Percentiles rank a stretch among this genome's conserved stretches.
Conservation (phyloP, 2,329 filamentous ascomycete species). For the Rhynchosporium agropyri region DNA sequence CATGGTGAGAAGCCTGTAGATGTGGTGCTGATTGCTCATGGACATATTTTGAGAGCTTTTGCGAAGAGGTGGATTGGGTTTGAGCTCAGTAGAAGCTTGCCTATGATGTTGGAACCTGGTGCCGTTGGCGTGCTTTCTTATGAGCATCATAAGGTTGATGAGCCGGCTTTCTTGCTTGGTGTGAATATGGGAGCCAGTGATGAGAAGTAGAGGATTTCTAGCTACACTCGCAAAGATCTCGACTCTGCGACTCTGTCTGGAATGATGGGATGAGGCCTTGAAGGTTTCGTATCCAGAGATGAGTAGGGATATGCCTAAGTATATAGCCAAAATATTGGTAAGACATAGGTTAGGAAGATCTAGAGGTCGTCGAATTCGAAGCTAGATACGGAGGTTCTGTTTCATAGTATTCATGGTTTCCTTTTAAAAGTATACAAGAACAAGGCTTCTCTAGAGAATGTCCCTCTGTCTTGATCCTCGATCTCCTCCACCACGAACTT, state of each 20-base stretch:
- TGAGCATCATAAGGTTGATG: slow-evolving; percentile 44
- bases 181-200: slow-evolving; percentile 40
- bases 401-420: slow-evolving; percentile 38
- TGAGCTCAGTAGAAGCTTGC: slow-evolving; percentile 41
- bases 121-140: slow-evolving; percentile 46
- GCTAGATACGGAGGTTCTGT: neutral
- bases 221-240: too few relatives aligned
- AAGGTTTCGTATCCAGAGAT: too few relatives aligned
- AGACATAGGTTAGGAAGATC: neutral
- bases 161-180: slow-evolving; percentile 44
- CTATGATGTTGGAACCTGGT: slow-evolving; percentile 46
- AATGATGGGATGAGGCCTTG: too few relatives aligned
- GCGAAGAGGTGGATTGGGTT: slow-evolving; percentile 57
- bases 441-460: slow-evolving; percentile 59
- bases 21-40: slow-evolving; percentile 51
- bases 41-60: slow-evolving; percentile 57
- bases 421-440: slow-evolving; percentile 62
- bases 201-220: neutral
- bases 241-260: too few relatives aligned
- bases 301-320: neutral
- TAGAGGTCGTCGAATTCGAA: neutral
- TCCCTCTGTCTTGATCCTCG: slow-evolving; percentile 60
- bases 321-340: neutral
- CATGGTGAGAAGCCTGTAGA: slow-evolving; percentile 48
- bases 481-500: slow-evolving; percentile 65